Base-by-base conservation (phyloP, 192 early-diverging fungal genomes). In the Jimgerdemannia lactiflua region DNA sequence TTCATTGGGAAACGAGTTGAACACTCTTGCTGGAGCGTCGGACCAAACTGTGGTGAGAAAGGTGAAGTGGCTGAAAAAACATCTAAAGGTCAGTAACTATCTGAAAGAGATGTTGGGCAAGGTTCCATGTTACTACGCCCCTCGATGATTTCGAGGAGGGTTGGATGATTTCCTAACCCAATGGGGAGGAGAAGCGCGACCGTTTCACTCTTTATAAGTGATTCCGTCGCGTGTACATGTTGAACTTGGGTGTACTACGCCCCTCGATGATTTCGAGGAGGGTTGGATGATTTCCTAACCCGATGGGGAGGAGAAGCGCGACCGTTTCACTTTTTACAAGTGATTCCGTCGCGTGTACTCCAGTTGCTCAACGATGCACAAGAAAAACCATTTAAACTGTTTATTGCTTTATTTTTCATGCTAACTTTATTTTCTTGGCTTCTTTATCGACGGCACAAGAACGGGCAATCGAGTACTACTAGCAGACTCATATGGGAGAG, bases 81-180 rank as follows among this genome's bases (percentile, higher is more conserved):
- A 3, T 41, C n/a, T 75, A n/a, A 75, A 75, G 74, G 74, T 75
- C 64, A 75, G 74, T 75, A n/a, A n/a, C 54, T 70, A 44, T 74
- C 39, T n/a, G 43, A 75, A 75, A 40, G 8, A 65, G 54, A 39
- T 39, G 59, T 74, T 39, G 20, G 64, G 20, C 65, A 75, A 75
- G 9, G 64, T 54, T 70, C 39, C 39, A 64, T 70, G 43, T 70
- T 63, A 75, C 68, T 75, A 75, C 67, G 69, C 68, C 67, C 42
- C 69, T 67, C 73, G 65, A 74, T 67, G 73, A 4, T 74, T 67
- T 74, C 69, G 74, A 70, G 49, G 74, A 75, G 3, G 74, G 74
- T 75, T 75, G 43, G 18, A 39, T 19, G 67, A 67, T 67, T 70
- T 29, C 63, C 69, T 75, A 75, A 71, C 74, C 49, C 43, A 67